Evolutionary conservation across 768 basidiomycete species (phyloP), one percentile per base, ranked within the genome.

Genomic region (Phallus indusiatus): DNA sequence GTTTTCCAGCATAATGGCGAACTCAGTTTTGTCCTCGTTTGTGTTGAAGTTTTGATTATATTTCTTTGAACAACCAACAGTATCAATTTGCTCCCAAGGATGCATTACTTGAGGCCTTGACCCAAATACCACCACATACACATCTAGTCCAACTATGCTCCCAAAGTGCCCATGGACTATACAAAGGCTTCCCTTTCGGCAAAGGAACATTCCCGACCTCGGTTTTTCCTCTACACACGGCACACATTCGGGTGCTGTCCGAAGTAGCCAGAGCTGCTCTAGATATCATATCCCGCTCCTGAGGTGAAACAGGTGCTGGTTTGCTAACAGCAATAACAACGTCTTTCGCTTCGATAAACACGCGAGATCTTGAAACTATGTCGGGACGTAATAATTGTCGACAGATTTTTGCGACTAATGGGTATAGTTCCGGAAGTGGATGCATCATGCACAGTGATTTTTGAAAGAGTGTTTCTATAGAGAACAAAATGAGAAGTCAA

Each of bases 71-170:
- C 42, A 28, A 28, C 28, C 28, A 28, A 2, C 7, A 28, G 4
- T 28, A 28, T 28, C 28, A 28, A 28, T 28, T 28, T 2, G 28
- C 28, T 28, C 28, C 28, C 28, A 28, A 28, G 28, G 28, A 28
- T 28, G 28, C 28, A n/a, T 21, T n/a, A 48, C 50, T 51, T 51
- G 12, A 16, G 14, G 21, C 50, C 50, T 51, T 51, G 8, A 61
- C 53, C 88, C 88, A 90, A 10, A 69, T 64, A 10, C 88, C 88
- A 24, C 85, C 86, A 70, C 88, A 91, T 18, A 90, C 74, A 68
- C 88, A 91, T 22, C 76, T 76, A 21, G 65, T 68, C 84, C 83
- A 89, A 64, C 74, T 75, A 62, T 71, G 81, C 69, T 85, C 82
- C 85, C 86, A 91, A 18, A 76, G 71, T 53, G 70, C 74, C 88